Evolutionary conservation across 495 filamentous ascomycete genomes (phyloP).

Genomic region (Clohesyomyces aquaticus): DNA sequence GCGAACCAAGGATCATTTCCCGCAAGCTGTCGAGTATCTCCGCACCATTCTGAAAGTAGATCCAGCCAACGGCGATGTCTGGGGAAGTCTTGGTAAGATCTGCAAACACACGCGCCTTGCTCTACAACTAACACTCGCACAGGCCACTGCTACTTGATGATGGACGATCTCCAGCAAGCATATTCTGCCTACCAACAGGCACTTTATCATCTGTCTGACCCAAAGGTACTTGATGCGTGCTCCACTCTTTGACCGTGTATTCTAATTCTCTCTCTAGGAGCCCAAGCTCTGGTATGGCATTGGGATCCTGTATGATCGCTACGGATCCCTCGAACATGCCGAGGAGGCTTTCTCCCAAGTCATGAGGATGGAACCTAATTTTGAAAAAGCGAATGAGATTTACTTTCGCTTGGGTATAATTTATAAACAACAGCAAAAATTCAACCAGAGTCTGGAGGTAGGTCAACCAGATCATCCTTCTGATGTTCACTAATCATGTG

Average conservation of each 20-base stretch:
- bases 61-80: slow-evolving; percentile 85
- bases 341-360: slow-evolving; percentile 99
- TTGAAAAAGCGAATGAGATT: slow-evolving; percentile 99
- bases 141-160: slow-evolving; percentile 98
- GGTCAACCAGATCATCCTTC: slow-evolving; percentile 32
- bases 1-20: slow-evolving; percentile 88
- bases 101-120: slow-evolving; percentile 5
- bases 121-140: slow-evolving; percentile 21
- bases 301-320: slow-evolving; percentile 95
- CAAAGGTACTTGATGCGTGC: slow-evolving; percentile 67
- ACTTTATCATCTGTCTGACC: slow-evolving; percentile 88
- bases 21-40: slow-evolving; percentile 91
- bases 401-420: slow-evolving; percentile 99
- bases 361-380: slow-evolving; percentile 97
- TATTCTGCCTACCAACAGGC: slow-evolving; percentile 98
- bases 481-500: slow-evolving; percentile 16
- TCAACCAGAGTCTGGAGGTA: slow-evolving; percentile 88
- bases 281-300: slow-evolving; percentile 99
- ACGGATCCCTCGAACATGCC: slow-evolving; percentile 95
- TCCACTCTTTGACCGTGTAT: slow-evolving; percentile 10
- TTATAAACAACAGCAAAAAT: slow-evolving; percentile 98
- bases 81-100: slow-evolving; percentile 83
- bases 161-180: slow-evolving; percentile 97
- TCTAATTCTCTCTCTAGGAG: slow-evolving; percentile 61
- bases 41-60: slow-evolving; percentile 91